phyloP scores from a whole-genome alignment of 805 yeast genomes.

The Starmerella potacharoeniae region DNA sequence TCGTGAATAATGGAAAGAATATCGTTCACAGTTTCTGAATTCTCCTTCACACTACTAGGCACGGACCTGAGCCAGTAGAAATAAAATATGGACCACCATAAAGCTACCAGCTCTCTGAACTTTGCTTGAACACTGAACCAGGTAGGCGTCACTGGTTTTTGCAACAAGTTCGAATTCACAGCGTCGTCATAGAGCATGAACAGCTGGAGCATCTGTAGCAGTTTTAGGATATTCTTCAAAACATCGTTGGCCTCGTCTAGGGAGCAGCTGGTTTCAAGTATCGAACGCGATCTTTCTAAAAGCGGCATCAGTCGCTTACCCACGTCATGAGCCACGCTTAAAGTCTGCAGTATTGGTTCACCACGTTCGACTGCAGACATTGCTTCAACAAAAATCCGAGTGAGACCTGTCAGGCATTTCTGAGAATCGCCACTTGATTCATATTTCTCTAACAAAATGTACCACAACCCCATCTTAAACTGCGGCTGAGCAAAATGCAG shows the following conservation, averaged over 20 bases:
- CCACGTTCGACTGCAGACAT: conserved; percentile 28
- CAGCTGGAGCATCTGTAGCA: conserved; percentile 29
- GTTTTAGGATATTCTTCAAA: conserved; percentile 19
- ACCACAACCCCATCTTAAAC: conserved; percentile 65
- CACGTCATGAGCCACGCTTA: conserved; percentile 46
- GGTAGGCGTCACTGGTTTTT: conserved; percentile 25
- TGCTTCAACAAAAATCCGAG: conserved; percentile 37
- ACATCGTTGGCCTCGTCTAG: conserved; percentile 1
- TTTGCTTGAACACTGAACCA: conserved; percentile 26
- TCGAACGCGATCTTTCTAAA: conserved; percentile 7
- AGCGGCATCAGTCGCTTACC: conserved; percentile 27
- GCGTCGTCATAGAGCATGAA: conserved; percentile 31
- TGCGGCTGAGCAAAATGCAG: conserved; percentile 52
- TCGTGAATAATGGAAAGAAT: conserved; percentile 55
- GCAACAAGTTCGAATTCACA: conserved; percentile 24
- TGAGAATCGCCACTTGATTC: conserved; percentile 32
- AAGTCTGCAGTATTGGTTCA: conserved; percentile 35
- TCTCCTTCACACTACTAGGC: conserved; percentile 12
- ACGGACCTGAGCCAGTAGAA: conserved; percentile 31
- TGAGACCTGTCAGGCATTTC: conserved; percentile 39
- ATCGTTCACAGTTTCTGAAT: conserved; percentile 29
- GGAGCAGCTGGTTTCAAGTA: neutral
- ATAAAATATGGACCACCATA: conserved; percentile 31
- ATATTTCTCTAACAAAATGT: conserved; percentile 51
- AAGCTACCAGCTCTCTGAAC: conserved; percentile 27